A percentile compares a stretch with the other conserved stretches of the same genome.
Evolutionary conservation across 768 basidiomycete species (phyloP).

Genomic region (Pisolithus orientalis): DNA sequence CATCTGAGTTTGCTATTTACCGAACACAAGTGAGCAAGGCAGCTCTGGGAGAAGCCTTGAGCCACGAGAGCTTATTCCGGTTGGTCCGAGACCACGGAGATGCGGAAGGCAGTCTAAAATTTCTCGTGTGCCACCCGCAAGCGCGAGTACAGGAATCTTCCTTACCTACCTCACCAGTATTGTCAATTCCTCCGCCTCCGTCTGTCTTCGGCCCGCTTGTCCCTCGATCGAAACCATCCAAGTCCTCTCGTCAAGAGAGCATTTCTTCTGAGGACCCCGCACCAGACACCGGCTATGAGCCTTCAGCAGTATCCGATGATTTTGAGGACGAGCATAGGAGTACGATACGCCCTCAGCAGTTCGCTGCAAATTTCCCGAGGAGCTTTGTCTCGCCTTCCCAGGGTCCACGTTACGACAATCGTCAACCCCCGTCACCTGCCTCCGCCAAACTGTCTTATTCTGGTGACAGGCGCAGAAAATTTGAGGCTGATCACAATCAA

Average conservation of each 20-base stretch:
- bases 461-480: conserved; percentile 20
- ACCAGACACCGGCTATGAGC: conserved; percentile 59
- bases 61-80: conserved; percentile 62
- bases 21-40: conserved; percentile 81
- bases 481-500: conserved; percentile 12
- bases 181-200: conserved; percentile 46
- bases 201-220: conserved; percentile 44
- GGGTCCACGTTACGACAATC: conserved; percentile 31
- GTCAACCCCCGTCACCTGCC: conserved; percentile 34
- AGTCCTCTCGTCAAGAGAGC: conserved; percentile 61
- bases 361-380: conserved; percentile 19
- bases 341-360: conserved; percentile 37
- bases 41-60: conserved; percentile 67
- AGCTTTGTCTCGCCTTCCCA: conserved; percentile 34
- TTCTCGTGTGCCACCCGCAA: conserved; percentile 67
- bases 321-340: conserved; percentile 52
- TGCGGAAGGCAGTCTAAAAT: conserved; percentile 73
- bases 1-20: conserved; percentile 66
- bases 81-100: conserved; percentile 73
- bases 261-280: conserved; percentile 60
- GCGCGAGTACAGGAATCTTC: conserved; percentile 52
- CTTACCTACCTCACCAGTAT: conserved; percentile 34
- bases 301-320: conserved; percentile 46
- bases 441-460: conserved; percentile 21
- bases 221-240: conserved; percentile 38